Conservation (phyloP, 139 green algal genomes). For the Chlorella sp. region DNA sequence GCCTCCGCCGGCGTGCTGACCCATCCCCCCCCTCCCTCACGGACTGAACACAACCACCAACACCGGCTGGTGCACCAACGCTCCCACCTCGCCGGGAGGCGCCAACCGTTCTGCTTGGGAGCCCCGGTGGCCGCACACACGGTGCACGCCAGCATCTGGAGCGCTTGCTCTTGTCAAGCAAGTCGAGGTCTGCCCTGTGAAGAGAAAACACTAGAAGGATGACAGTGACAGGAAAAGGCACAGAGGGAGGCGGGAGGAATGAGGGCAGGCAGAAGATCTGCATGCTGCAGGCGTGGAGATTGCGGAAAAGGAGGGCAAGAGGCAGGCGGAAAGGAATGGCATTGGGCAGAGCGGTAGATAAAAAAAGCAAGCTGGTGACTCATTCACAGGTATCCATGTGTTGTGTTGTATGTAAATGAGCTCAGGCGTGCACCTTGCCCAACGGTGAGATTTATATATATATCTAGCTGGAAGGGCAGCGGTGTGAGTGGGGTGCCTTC, state of each 20-base stretch:
- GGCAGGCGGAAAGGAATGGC: too few relatives aligned
- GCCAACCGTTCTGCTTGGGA: constrained; percentile 34
- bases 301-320: too few relatives aligned
- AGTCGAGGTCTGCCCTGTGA: constrained; percentile 34
- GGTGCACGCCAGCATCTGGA: constrained; percentile 25
- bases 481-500: too few relatives aligned
- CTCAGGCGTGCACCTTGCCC: too few relatives aligned
- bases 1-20: neutral
- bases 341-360: too few relatives aligned
- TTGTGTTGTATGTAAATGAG: too few relatives aligned
- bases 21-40: constrained; percentile 6
- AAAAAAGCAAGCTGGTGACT: too few relatives aligned
- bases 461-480: too few relatives aligned
- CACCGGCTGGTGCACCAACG: constrained; percentile 21
- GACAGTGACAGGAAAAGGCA: neutral
- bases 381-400: too few relatives aligned
- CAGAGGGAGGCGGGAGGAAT: neutral
- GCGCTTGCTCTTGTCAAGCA: constrained; percentile 37
- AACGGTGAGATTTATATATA: too few relatives aligned
- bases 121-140: constrained; percentile 36
- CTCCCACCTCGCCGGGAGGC: constrained; percentile 28
- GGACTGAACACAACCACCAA: constrained; percentile 36
- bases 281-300: too few relatives aligned
- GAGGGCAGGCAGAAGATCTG: neutral
- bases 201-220: constrained; percentile 5